Evolutionary conservation across 2,329 filamentous ascomycete species (phyloP), one percentile per base, ranked within the genome.

Genomic region (Talaromyces rugulosus): DNA sequence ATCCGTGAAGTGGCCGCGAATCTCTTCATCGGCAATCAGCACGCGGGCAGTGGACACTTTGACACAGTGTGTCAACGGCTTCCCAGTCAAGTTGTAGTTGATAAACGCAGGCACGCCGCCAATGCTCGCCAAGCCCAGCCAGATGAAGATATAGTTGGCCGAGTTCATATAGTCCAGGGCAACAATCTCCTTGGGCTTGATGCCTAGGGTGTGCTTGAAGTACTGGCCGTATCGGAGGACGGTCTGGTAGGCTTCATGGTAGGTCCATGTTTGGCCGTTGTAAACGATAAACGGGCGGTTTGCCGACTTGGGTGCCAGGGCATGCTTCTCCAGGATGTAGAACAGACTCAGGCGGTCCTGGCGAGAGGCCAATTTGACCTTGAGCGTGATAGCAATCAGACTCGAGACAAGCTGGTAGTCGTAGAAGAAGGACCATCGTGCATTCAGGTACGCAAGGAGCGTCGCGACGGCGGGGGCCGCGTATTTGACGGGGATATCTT

Each of bases 21-120:
- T 80, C 18, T 87, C 82, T 3, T 88, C 83, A 66, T 95, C 92
- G 9, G 94, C 82, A 23, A 96, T 72, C 61, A 93, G 78, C 2
- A 96, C 70, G 9, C 83, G 83, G 0, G 90, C 81, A 0, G 83
- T 87, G 1, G 90, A 89, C 1, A 86, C 85, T 65, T 82, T 84
- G 52, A 96, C 80, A 67, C 90, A 94, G 75, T 96, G 92, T 3
- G 85, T 74, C 64, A 96, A 79, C 0, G 91, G 82, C 31, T 88
- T 85, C 12, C 87, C 88, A 0, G 84, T 82, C 56, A 96, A 78
- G 71, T 95, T 95, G 76, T 93, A 94, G 76, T 96, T 96, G 77
- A 96, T 89, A 68, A 95, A 91, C 0, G 92, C 92, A 0, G 92
- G 91, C 61, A 87, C 87, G 0, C 90, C 92, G 11, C 92, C 92